Evolutionary conservation across 257 asterid genomes (phyloP), one percentile per base, ranked within the genome.

Genomic region (Solanum clarkiae): DNA sequence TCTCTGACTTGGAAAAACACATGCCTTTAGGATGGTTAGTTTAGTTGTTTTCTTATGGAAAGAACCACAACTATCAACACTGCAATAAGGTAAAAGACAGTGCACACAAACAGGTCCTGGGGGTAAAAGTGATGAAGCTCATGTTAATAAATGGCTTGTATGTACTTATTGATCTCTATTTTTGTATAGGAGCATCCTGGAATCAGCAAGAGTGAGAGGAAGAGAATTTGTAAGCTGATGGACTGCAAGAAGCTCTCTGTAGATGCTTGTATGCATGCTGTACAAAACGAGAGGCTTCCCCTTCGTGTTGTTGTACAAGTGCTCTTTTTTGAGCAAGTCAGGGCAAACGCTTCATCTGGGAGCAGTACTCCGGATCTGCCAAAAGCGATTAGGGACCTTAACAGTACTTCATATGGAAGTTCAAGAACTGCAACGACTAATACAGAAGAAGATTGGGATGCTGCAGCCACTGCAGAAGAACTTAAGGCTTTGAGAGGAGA

Each of bases 361-460:
- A 93, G 99, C 92, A 93, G 94, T 93, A 96, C 99, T 0, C 99
- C 99, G 0, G 98, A 96, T 74, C 97, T 96, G 1, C 99, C 98
- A 1, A 93, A 91, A 86, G 94, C 93, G 47, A 92, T 94, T 69
- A 93, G 93, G 84, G 98, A 95, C 88, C 95, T 94, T 53, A 96
- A 90, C 89, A 83, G 89, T 17, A 84, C 87, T 60, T 94, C 99
- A 6, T 90, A 91, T 56, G 94, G 99, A 56, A 94, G 98, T 87
- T 93, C 99, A 4, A 88, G 96, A 77, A 89, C 97, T 17, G 92
- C 92, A 56, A 93, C 94, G 6, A 91, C 98, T 18, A 89, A 92
- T 86, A 90, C 95, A 0, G 99, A 96, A 84, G 98, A 96, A 92
- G 99, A 96, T 10, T 96, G 99, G 99, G 99, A 96, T 10, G 98